Evolutionary conservation across 2,329 filamentous ascomycete species (phyloP).

Genomic region (Cylindrodendrum hubeiense): DNA sequence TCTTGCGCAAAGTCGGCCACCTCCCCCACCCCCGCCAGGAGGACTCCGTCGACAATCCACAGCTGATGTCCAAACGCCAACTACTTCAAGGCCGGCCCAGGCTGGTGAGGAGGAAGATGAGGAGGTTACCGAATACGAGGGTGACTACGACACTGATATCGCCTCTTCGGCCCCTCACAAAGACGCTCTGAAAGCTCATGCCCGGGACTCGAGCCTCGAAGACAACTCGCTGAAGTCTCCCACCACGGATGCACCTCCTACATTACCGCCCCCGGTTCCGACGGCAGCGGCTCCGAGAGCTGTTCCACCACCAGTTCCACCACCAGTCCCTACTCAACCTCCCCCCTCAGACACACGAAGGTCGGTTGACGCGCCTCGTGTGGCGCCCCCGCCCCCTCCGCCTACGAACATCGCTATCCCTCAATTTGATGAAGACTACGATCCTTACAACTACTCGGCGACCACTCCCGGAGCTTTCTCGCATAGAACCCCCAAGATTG

Average conservation of each 20-base stretch:
- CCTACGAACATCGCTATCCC: slow-evolving; percentile 62
- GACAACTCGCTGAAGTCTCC: slow-evolving; percentile 74
- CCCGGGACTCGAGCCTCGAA: slow-evolving; percentile 81
- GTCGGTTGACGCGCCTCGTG: slow-evolving; percentile 79
- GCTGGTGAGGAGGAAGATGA: slow-evolving; percentile 76
- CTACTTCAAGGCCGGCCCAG: slow-evolving; percentile 56
- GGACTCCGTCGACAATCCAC: slow-evolving; percentile 70
- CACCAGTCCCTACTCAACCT: slow-evolving; percentile 74
- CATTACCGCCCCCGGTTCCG: slow-evolving; percentile 68
- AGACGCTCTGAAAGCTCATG: slow-evolving; percentile 88
- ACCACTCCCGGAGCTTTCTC: slow-evolving; percentile 49
- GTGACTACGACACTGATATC: slow-evolving; percentile 98
- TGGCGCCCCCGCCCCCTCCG: slow-evolving; percentile 75
- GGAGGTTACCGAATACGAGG: slow-evolving; percentile 94
- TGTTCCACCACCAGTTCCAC: slow-evolving; percentile 74
- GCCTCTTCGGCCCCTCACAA: slow-evolving; percentile 94
- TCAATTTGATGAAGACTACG: slow-evolving; percentile 75
- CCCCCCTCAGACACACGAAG: slow-evolving; percentile 65
- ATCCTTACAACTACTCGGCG: slow-evolving; percentile 71
- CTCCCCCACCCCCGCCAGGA: slow-evolving; percentile 74
- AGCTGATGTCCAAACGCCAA: slow-evolving; percentile 61
- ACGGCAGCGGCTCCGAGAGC: slow-evolving; percentile 66
- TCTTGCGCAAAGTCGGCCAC: slow-evolving; percentile 69
- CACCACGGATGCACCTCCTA: slow-evolving; percentile 57
- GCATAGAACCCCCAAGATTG: slow-evolving; percentile 54